Evolutionary conservation across 192 early-diverging fungal species (phyloP), one percentile per base, ranked within the genome.

Genomic region (Nowakowskiella sp.): DNA sequence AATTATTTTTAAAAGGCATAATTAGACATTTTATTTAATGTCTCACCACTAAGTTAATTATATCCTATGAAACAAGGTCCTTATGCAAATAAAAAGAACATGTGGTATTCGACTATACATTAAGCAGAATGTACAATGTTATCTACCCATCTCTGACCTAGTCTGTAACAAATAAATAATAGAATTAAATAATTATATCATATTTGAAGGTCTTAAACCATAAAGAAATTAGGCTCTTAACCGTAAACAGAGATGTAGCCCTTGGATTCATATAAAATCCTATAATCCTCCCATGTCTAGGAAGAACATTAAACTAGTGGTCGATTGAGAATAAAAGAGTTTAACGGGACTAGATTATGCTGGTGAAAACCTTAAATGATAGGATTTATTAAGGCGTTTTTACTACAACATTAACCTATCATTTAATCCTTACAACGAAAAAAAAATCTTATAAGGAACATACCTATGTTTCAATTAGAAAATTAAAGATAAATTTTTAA

Each of bases 191-290:
- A 39, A 39, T 39, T 19, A 39, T 39, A 39, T 19, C 36, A 39
- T 13, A 13, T 39, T 39, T 39, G 36, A 39, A 13, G 36, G 36
- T 39, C 36, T 39, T 39, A 39, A 39, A 39, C 36, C 19, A 13
- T 39, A n/a, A n/a, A n/a, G n/a, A n/a, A n/a, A 39, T 39, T 39
- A 39, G 13, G 36, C 19, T 19, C 19, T 39, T 39, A 19, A 39
- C 36, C 36, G 36, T 39, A 13, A 39, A 39, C 36, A 39, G 36
- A 39, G 36, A 39, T 39, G 36, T 39, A 13, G 36, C 36, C 36
- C 36, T 39, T 39, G 36, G 36, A 19, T 13, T 13, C 13, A 39
- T 39, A 39, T 13, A 39, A 39, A 39, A 13, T 39, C 36, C 36
- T 39, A 13, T 39, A 39, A 13, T 19, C 13, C 19, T 39, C 36